phyloP scores from a whole-genome alignment of 768 basidiomycete genomes.

The Mycena leptocephala region DNA sequence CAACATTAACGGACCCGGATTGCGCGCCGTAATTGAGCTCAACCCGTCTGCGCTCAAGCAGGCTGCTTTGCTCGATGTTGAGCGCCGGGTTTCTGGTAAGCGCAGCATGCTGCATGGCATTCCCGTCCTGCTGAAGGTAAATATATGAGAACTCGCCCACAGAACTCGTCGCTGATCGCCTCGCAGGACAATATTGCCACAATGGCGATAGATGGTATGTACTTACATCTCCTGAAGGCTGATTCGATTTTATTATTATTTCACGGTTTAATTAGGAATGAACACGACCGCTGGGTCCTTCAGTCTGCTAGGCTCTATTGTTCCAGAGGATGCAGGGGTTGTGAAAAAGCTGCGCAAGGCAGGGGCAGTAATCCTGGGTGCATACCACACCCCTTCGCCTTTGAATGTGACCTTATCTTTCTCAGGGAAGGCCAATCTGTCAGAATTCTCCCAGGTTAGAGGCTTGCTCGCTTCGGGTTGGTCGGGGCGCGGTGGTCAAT shows the following conservation, averaged over 20 bases:
- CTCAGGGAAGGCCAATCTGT: constrained; percentile 69
- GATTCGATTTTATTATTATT: no score
- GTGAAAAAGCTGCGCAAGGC: constrained; percentile 59
- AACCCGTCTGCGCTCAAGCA: constrained; percentile 55
- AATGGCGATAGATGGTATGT: constrained; percentile 40
- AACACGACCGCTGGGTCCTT: constrained; percentile 65
- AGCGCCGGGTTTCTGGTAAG: constrained; percentile 45
- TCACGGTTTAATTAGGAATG: constrained; percentile 55
- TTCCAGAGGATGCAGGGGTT: constrained; percentile 63
- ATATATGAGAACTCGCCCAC: background rate
- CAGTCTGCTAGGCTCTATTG: constrained; percentile 58
- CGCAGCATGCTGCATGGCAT: constrained; percentile 56
- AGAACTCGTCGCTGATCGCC: background rate
- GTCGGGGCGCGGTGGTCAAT: constrained; percentile 70
- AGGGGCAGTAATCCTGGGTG: constrained; percentile 65
- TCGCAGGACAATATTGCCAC: constrained; percentile 65
- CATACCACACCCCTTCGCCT: background rate
- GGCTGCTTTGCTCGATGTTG: constrained; percentile 52
- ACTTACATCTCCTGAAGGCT: no score
- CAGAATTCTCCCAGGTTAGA: constrained; percentile 68
- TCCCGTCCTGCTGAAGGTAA: constrained; percentile 53
- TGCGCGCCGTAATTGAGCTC: constrained; percentile 59
- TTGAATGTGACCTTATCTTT: background rate
- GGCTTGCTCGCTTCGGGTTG: constrained; percentile 68
- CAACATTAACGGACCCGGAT: constrained; percentile 52